Percentiles rank a stretch among this genome's conserved stretches.
Evolutionary conservation across 2,329 filamentous ascomycete genomes (phyloP).

Genomic region (Colletotrichum plurivorum): DNA sequence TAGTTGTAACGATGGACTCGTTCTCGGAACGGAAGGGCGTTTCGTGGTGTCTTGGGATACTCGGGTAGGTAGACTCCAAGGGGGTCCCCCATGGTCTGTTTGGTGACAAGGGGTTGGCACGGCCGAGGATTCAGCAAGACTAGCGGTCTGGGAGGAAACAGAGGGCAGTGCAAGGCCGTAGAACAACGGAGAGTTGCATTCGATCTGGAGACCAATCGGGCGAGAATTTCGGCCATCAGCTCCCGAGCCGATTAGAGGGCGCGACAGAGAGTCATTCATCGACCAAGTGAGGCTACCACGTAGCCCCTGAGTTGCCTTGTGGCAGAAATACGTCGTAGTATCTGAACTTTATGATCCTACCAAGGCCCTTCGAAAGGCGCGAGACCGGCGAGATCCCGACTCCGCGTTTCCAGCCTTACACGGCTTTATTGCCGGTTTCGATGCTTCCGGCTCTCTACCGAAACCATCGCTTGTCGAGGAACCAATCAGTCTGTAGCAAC

Average conservation of each 20-base stretch:
- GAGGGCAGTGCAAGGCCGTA: conserved; percentile 14
- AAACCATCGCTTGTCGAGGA: too few species aligned
- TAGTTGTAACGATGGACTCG: conserved; percentile 2
- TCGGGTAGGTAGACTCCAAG: background rate
- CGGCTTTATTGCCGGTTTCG: too few species aligned
- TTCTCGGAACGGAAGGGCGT: background rate
- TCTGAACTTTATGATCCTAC: too few species aligned
- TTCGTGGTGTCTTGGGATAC: too few species aligned
- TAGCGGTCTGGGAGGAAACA: background rate
- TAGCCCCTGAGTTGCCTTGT: too few species aligned
- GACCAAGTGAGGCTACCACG: background rate
- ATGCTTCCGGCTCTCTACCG: too few species aligned
- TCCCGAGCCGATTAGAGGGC: background rate
- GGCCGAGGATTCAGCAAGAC: conserved; percentile 5
- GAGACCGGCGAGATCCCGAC: too few species aligned
- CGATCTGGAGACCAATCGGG: background rate
- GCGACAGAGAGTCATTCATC: too few species aligned
- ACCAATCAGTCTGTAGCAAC: too few species aligned
- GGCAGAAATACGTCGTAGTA: too few species aligned
- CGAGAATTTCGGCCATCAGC: background rate
- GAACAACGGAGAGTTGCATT: background rate
- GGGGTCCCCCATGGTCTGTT: background rate
- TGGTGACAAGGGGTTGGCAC: conserved; percentile 1
- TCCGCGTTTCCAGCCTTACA: too few species aligned
- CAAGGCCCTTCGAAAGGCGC: too few species aligned